Evolutionary conservation across 1,284 basidiomycete genomes (phyloP).

Genomic region (Sporisorium reilianum): DNA sequence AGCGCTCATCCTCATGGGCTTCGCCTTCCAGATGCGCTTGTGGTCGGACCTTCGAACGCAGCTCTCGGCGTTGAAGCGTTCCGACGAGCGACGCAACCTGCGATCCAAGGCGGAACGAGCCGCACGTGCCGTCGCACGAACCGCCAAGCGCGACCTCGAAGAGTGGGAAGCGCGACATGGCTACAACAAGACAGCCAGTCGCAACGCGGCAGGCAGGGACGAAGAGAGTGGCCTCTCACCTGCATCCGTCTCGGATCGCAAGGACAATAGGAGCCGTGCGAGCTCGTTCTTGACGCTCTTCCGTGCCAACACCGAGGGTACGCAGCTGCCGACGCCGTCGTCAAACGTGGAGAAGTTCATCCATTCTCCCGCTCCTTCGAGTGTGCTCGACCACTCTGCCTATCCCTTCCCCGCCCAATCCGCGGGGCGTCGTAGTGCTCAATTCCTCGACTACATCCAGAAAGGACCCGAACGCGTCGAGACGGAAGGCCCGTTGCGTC

Average conservation of each 20-base stretch:
- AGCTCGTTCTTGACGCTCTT: constrained; percentile 46
- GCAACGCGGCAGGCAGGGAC: constrained; percentile 15
- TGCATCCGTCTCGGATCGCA: constrained; percentile 10
- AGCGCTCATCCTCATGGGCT: constrained; percentile 77
- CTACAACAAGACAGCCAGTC: constrained; percentile 59
- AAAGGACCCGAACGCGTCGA: constrained; percentile 40
- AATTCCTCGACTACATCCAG: constrained; percentile 48
- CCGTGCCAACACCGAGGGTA: constrained; percentile 20
- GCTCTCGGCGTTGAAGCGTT: constrained; percentile 81
- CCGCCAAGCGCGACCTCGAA: constrained; percentile 78
- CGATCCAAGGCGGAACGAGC: constrained; percentile 81
- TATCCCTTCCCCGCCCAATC: constrained; percentile 35
- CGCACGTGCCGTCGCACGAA: constrained; percentile 77
- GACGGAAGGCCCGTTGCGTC: constrained; percentile 20
- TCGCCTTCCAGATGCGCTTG: constrained; percentile 85
- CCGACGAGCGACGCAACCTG: constrained; percentile 78
- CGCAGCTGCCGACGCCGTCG: constrained; percentile 23
- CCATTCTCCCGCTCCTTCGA: constrained; percentile 30
- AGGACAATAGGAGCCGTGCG: constrained; percentile 22
- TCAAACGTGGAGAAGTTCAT: constrained; percentile 24
- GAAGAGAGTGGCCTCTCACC: constrained; percentile 18
- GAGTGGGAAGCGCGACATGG: constrained; percentile 90
- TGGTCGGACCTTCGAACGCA: constrained; percentile 78
- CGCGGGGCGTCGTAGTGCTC: constrained; percentile 30
- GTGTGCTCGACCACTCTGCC: constrained; percentile 19